A percentile compares a stretch with the other conserved stretches of the same genome.
These are phyloP conservation scores for Penicillium crystallinum DNA, from an alignment of 495 filamentous ascomycete species.

Conservation along the genomic window DNA sequence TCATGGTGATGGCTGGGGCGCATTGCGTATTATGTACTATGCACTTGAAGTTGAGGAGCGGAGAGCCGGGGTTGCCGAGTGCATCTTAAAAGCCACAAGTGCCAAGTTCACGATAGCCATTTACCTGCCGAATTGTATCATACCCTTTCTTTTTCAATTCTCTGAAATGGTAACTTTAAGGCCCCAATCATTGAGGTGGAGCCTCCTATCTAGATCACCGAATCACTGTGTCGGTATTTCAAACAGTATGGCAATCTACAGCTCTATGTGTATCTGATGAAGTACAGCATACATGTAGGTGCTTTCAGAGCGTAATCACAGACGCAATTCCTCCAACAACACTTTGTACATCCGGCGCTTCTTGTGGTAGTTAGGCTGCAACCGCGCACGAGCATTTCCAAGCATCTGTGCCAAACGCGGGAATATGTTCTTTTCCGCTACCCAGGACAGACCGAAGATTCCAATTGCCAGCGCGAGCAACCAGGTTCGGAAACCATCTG, in stretches of 20 bases:
- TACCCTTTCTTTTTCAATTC: constrained; percentile 17
- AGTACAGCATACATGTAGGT: constrained; percentile 6
- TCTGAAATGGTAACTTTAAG: background rate
- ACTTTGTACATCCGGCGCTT: constrained; percentile 84
- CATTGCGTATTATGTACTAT: background rate
- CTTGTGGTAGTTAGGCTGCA: constrained; percentile 59
- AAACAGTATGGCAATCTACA: constrained; percentile 3
- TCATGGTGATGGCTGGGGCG: background rate
- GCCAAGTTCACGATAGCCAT: background rate
- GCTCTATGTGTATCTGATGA: constrained; percentile 9
- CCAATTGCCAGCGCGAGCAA: constrained; percentile 61
- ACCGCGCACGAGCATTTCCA: constrained; percentile 48
- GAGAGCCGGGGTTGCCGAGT: background rate
- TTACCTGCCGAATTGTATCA: constrained; percentile 23
- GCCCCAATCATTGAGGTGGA: background rate
- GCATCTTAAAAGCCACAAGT: background rate
- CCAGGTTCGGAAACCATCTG: constrained; percentile 62
- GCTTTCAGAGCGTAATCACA: constrained; percentile 10
- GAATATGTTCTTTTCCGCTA: constrained; percentile 65
- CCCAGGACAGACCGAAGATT: constrained; percentile 62
- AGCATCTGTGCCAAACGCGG: constrained; percentile 63
- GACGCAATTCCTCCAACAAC: constrained; percentile 65
- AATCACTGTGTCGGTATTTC: background rate
- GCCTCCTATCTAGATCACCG: background rate
- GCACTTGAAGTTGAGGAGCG: background rate